Percentiles rank a stretch among this genome's conserved stretches.
phyloP scores from a whole-genome alignment of 768 basidiomycete species.

The Leccinum variicolor region DNA sequence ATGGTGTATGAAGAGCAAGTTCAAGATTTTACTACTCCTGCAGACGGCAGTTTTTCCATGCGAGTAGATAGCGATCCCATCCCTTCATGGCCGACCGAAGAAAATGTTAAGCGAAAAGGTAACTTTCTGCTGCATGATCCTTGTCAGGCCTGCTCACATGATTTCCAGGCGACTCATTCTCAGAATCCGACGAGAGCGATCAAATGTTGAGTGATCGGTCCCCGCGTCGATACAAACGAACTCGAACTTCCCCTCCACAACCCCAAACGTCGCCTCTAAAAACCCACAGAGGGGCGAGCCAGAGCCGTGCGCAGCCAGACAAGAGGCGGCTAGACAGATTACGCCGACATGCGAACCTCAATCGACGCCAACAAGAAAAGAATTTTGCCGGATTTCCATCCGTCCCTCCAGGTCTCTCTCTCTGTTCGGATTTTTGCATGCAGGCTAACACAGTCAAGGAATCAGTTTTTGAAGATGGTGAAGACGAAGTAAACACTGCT shows the following conservation, averaged over 20 bases:
- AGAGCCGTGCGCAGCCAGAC: slow-evolving; percentile 38
- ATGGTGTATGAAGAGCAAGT: slow-evolving; percentile 26
- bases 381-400: slow-evolving; percentile 33
- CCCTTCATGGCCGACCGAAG: slow-evolving; percentile 25
- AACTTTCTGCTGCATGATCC: neutral
- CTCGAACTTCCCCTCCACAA: slow-evolving; percentile 47
- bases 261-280: slow-evolving; percentile 44
- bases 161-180: slow-evolving; percentile 5
- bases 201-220: slow-evolving; percentile 29
- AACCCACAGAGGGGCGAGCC: slow-evolving; percentile 36
- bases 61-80: slow-evolving; percentile 23
- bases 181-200: slow-evolving; percentile 30
- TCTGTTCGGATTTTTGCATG: neutral
- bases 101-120: slow-evolving; percentile 49
- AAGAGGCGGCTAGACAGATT: slow-evolving; percentile 41
- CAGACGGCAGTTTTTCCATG: slow-evolving; percentile 32
- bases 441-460: slow-evolving; percentile 10
- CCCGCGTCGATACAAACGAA: slow-evolving; percentile 39
- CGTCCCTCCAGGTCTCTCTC: slow-evolving; percentile 18
- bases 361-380: slow-evolving; percentile 37
- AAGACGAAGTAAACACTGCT: slow-evolving; percentile 7
- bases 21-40: slow-evolving; percentile 27
- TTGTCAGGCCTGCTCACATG: slow-evolving; percentile 1
- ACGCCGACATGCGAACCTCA: slow-evolving; percentile 36
- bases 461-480: slow-evolving; percentile 7